A percentile compares a stretch with the other conserved stretches of the same genome.
phyloP scores from a whole-genome alignment of 2,329 filamentous ascomycete species.

The Emericellopsis atlantica region DNA sequence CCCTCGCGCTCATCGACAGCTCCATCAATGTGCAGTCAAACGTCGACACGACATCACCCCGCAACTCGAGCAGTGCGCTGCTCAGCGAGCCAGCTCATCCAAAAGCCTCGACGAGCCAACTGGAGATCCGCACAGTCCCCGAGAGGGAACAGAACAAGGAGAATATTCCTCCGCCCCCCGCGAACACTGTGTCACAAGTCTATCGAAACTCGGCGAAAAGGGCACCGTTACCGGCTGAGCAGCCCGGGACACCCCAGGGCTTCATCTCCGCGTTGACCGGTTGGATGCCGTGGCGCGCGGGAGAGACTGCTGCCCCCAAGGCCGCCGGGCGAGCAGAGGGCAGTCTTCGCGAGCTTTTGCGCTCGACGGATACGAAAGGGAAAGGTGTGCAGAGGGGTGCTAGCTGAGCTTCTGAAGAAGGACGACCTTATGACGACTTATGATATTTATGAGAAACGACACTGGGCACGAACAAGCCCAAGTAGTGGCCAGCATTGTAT shows the following conservation, averaged over 20 bases:
- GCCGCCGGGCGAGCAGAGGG: slow-evolving; percentile 39
- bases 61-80: slow-evolving; percentile 18
- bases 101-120: slow-evolving; percentile 38
- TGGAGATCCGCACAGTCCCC: slow-evolving; percentile 28
- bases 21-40: slow-evolving; percentile 17
- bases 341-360: slow-evolving; percentile 40
- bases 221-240: background rate
- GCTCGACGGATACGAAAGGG: slow-evolving; percentile 19
- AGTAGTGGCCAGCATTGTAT: too few species aligned
- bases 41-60: slow-evolving; percentile 9
- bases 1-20: slow-evolving; percentile 23
- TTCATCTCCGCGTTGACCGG: slow-evolving; percentile 4
- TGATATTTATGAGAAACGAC: too few species aligned
- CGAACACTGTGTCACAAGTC: background rate
- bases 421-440: too few species aligned
- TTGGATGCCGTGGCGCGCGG: slow-evolving; percentile 8
- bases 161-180: slow-evolving; percentile 1
- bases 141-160: slow-evolving; percentile 11
- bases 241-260: slow-evolving; percentile 2
- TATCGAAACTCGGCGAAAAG: background rate
- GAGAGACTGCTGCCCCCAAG: slow-evolving; percentile 9
- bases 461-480: too few species aligned
- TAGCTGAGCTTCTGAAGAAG: too few species aligned
- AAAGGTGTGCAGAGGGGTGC: slow-evolving; percentile 14
- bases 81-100: slow-evolving; percentile 44